Base-by-base conservation (phyloP, 192 early-diverging fungal genomes). In the Coemansia sp. region DNA sequence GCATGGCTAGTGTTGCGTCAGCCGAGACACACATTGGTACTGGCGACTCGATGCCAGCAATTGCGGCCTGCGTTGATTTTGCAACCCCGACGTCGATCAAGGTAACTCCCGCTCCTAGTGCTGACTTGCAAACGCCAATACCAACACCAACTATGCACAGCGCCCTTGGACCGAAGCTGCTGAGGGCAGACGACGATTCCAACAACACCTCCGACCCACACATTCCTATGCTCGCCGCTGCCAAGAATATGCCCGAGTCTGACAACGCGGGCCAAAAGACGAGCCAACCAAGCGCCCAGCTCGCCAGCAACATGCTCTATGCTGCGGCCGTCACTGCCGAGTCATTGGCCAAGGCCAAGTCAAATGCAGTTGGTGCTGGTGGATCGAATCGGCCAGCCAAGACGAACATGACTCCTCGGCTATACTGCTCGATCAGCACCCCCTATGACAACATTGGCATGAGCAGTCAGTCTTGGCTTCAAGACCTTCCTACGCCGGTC, bases 61-160 rank as follows among this genome's bases (percentile, higher is more conserved):
- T 68, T 8, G 55, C 44, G 0, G 59, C 62, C 28, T 63, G 57
- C 11, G 58, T 62, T 3, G 74, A 82, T 21, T 66, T 82, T 39
- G 79, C 79, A 5, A 76, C 79, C 13, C 74, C 79, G 4, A 72
- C 70, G 14, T 82, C 79, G 19, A 69, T 71, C 38, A 73, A 66
- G 50, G 65, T 74, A 62, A 82, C 79, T 13, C 79, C 79, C 8
- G 75, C 65, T 17, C 78, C 67, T 0, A 73, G 78, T 61, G 62
- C 61, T 21, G 78, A 81, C 33, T 30, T 81, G 33, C 78, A 72
- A 35, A 75, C 78, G 23, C 76, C 53, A 33, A 69, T 68, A 23
- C 68, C 68, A 33, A 69, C 77, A 23, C 68, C 68, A 2, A 64
- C 71, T 0, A 40, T 69, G 30, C 64, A 50, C 37, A 67, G 53